Percentiles rank a stretch among this genome's conserved stretches.
Conservation (phyloP, 257 asterid genomes). For the Lantana camara region DNA sequence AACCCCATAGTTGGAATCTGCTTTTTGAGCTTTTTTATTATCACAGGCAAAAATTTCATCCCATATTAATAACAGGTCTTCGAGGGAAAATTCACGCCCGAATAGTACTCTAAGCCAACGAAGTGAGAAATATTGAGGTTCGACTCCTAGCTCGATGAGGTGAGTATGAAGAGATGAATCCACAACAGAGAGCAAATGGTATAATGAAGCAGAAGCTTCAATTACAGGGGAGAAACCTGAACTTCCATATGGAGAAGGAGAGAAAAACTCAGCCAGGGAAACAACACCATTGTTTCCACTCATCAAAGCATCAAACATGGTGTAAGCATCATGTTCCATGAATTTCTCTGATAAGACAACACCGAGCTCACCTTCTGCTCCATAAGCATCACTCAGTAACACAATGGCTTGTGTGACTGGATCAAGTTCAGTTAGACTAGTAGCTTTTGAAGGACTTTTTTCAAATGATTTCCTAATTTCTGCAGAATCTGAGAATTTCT, state of each 20-base stretch:
- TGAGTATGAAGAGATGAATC: slow-evolving; percentile 86
- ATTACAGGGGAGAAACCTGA: slow-evolving; percentile 77
- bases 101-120: slow-evolving; percentile 91
- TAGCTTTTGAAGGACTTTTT: slow-evolving; percentile 40
- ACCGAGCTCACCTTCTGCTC: slow-evolving; percentile 96
- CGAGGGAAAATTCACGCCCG: slow-evolving; percentile 90
- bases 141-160: slow-evolving; percentile 90
- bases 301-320: slow-evolving; percentile 87
- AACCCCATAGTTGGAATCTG: slow-evolving; percentile 46
- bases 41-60: slow-evolving; percentile 74
- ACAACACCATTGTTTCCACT: slow-evolving; percentile 80
- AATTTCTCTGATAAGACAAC: slow-evolving; percentile 79
- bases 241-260: slow-evolving; percentile 51
- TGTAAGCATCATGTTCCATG: slow-evolving; percentile 91
- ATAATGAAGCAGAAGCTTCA: slow-evolving; percentile 79
- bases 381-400: slow-evolving; percentile 80
- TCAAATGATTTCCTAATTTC: slow-evolving; percentile 43
- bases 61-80: slow-evolving; percentile 76
- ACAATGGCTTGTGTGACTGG: slow-evolving; percentile 65
- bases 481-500: slow-evolving; percentile 62
- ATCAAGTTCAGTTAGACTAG: slow-evolving; percentile 58
- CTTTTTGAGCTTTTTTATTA: slow-evolving; percentile 44
- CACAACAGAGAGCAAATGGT: slow-evolving; percentile 78
- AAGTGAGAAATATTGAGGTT: slow-evolving; percentile 86
- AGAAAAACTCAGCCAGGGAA: slow-evolving; percentile 81